Evolutionary conservation across 1,284 basidiomycete genomes (phyloP).

Genomic region (Mycena sp.): DNA sequence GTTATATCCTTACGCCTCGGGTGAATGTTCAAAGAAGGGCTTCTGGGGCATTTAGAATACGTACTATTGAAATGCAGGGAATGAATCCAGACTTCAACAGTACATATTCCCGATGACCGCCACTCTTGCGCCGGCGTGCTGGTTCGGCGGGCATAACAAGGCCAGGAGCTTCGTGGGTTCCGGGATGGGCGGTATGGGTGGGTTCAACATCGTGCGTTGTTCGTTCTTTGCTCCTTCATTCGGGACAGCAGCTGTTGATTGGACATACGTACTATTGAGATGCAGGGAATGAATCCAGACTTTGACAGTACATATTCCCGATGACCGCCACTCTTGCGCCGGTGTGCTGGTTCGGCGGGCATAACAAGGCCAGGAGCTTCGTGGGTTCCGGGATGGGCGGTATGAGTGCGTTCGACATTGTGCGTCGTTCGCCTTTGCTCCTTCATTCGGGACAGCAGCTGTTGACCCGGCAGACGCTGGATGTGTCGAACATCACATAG

Average conservation of each 20-base stretch:
- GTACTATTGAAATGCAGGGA: too few species aligned
- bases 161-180: slow-evolving; percentile 28
- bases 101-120: slow-evolving; percentile 39
- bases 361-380: slow-evolving; percentile 31
- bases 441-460: too few species aligned
- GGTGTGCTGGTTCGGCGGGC: slow-evolving; percentile 34
- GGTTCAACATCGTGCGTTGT: slow-evolving; percentile 30
- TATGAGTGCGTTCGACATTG: slow-evolving; percentile 36
- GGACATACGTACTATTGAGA: too few species aligned
- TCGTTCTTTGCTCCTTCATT: too few species aligned
- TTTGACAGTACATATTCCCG: slow-evolving; percentile 36
- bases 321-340: slow-evolving; percentile 29
- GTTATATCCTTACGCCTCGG: too few species aligned
- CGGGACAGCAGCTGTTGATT: too few species aligned
- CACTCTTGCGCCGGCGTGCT: slow-evolving; percentile 23
- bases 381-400: slow-evolving; percentile 38
- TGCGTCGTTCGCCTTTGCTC: not conserved
- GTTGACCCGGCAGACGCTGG: slow-evolving; percentile 23
- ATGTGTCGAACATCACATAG: slow-evolving; percentile 39
- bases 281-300: too few species aligned
- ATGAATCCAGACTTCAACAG: not conserved
- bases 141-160: slow-evolving; percentile 35
- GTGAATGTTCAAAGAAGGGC: too few species aligned
- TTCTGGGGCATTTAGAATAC: too few species aligned
- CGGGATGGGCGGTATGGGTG: slow-evolving; percentile 38